Percentiles rank a stretch among this genome's conserved stretches.
These are phyloP conservation scores for Hansfordia pulvinata DNA, from an alignment of 2,329 filamentous ascomycete species.

Conservation along the genomic window DNA sequence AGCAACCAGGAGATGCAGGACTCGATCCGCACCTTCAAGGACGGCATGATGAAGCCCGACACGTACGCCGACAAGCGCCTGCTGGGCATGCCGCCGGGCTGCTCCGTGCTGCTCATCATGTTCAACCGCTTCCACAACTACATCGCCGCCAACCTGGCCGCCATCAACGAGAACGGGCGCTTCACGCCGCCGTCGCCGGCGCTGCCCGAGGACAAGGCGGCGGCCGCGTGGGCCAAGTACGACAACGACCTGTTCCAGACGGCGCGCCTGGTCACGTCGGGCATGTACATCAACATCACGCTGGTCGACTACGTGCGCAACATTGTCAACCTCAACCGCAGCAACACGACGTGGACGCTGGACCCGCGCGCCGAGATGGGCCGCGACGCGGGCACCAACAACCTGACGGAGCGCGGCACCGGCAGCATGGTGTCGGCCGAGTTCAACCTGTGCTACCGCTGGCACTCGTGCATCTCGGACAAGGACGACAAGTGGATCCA, in stretches of 20 bases:
- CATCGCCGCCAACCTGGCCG: conserved; percentile 61
- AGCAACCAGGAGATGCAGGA: conserved; percentile 54
- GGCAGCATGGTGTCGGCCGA: conserved; percentile 79
- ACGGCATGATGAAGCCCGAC: conserved; percentile 61
- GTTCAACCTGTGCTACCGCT: conserved; percentile 80
- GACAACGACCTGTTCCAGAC: conserved; percentile 74
- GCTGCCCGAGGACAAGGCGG: conserved; percentile 32
- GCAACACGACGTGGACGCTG: conserved; percentile 67
- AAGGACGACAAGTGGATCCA: conserved; percentile 74
- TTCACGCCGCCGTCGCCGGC: conserved; percentile 52
- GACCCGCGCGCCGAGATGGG: conserved; percentile 62
- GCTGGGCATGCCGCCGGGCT: conserved; percentile 57
- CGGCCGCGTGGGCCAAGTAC: conserved; percentile 48
- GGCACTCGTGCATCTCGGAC: conserved; percentile 67
- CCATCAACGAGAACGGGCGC: conserved; percentile 74
- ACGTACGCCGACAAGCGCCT: conserved; percentile 58
- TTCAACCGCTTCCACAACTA: conserved; percentile 82
- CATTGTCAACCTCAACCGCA: conserved; percentile 59
- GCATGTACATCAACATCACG: conserved; percentile 68
- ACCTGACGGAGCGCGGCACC: conserved; percentile 53
- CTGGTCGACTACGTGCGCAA: conserved; percentile 68
- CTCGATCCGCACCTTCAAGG: conserved; percentile 52
- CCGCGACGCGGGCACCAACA: conserved; percentile 33
- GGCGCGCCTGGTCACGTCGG: conserved; percentile 58
- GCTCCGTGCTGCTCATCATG: conserved; percentile 61